Evolutionary conservation across 352 stramenopile species (phyloP).

Genomic region (Phytophthora pini): DNA sequence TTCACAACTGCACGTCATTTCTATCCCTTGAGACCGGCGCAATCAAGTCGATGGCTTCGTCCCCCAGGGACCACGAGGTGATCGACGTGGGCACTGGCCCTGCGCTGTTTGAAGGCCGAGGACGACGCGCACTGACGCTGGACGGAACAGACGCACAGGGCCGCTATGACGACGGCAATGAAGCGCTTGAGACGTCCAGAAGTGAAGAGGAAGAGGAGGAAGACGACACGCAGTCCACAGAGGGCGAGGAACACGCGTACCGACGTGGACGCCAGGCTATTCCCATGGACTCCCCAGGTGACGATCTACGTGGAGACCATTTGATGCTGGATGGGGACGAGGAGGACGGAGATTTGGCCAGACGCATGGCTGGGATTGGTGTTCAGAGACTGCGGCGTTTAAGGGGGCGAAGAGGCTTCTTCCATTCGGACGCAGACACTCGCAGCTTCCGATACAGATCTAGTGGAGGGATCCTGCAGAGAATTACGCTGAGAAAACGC

Average conservation of each 20-base stretch:
- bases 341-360: conserved; percentile 10
- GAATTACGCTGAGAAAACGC: conserved; percentile 68
- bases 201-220: conserved; percentile 15
- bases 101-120: conserved; percentile 21
- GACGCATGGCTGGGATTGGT: conserved; percentile 1
- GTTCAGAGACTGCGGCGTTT: conserved; percentile 42
- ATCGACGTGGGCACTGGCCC: conserved; percentile 51
- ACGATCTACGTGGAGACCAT: conserved; percentile 43
- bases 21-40: background rate
- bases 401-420: conserved; percentile 59
- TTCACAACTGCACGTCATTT: conserved; percentile 10
- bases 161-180: conserved; percentile 14
- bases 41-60: conserved; percentile 13
- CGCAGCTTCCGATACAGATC: conserved; percentile 42
- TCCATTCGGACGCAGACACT: conserved; percentile 41
- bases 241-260: conserved; percentile 56
- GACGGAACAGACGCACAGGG: conserved; percentile 12
- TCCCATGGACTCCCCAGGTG: conserved; percentile 74
- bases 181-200: background rate
- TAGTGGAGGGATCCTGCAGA: conserved; percentile 49
- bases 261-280: conserved; percentile 57
- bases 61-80: conserved; percentile 33
- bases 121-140: conserved; percentile 29
- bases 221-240: conserved; percentile 8
- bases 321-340: conserved; percentile 43